Evolutionary conservation across 805 yeast genomes (phyloP).

Genomic region (Suhomyces xylopsoci): DNA sequence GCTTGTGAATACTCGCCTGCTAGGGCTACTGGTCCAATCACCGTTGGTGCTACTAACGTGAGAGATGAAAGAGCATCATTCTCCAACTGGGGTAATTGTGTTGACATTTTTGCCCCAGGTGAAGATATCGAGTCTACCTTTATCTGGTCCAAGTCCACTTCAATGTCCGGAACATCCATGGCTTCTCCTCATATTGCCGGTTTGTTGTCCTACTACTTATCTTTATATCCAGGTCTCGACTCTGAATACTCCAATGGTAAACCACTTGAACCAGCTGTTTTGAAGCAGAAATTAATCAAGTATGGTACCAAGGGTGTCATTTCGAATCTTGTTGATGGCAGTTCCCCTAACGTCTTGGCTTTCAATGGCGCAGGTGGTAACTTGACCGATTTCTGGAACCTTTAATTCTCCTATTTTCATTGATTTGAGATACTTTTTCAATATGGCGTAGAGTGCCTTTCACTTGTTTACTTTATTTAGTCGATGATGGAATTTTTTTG

Average conservation of each 20-base stretch:
- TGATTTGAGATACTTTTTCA: background rate
- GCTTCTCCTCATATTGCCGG: slow-evolving; percentile 97
- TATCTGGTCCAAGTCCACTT: slow-evolving; percentile 76
- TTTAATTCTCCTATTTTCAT: background rate
- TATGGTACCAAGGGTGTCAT: slow-evolving; percentile 62
- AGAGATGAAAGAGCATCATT: slow-evolving; percentile 90
- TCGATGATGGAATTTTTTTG: background rate
- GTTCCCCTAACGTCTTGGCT: slow-evolving; percentile 71
- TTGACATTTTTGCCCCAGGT: slow-evolving; percentile 96
- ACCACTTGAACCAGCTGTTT: slow-evolving; percentile 64
- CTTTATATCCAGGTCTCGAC: slow-evolving; percentile 73
- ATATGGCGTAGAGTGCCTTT: background rate
- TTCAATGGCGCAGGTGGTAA: slow-evolving; percentile 82
- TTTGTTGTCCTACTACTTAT: slow-evolving; percentile 80
- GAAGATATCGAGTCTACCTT: slow-evolving; percentile 81
- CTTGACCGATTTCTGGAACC: slow-evolving; percentile 60
- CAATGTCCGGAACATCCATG: slow-evolving; percentile 95
- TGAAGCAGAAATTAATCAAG: slow-evolving; percentile 71
- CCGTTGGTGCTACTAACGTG: slow-evolving; percentile 93
- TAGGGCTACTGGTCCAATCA: slow-evolving; percentile 74
- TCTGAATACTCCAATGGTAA: slow-evolving; percentile 58
- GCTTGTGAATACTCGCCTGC: slow-evolving; percentile 95
- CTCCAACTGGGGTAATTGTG: slow-evolving; percentile 94
- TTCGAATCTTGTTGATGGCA: slow-evolving; percentile 60
- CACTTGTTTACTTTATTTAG: background rate